Base-by-base conservation (phyloP, 495 filamentous ascomycete species). In the Xylaria longipes region DNA sequence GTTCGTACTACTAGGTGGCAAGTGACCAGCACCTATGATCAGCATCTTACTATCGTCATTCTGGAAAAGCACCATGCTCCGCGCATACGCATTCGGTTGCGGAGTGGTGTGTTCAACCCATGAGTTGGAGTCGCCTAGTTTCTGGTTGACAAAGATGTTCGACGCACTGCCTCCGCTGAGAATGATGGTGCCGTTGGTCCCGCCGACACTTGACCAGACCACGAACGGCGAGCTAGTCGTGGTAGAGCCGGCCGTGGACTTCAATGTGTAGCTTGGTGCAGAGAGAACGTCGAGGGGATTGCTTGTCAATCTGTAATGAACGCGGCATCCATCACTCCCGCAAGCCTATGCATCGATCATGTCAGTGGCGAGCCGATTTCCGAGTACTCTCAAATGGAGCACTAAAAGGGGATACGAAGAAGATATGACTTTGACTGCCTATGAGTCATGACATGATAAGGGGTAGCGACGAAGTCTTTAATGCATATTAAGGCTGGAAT, bases 131-230 rank as follows among this genome's bases (percentile, higher is more conserved):
- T 85, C 82, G 11, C 89, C 90, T 5, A 91, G 80, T 8, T 78
- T 81, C 45, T 82, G 78, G 72, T 92, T 93, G 29, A 88, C 74
- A 64, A 89, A 93, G 3, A 93, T 72, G 27, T 86, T 79, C n/a
- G 79, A 78, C 43, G 82, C 74, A 9, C 82, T 85, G 0, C 86
- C 86, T 8, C 81, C 81, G 71, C 87, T 89, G 37, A 88, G 88
- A 15, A 91, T 82, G 62, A 89, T 84, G 0, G 88, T 89, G 12
- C 88, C 88, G 68, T 89, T 83, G n/a, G 71, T 73, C 15, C 87
- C 88, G 9, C 88, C 88, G 25, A 83, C 82, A 1, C 84, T 74
- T 0, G 81, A 83, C 88, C 87, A 90, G 0, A 83, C 82, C 8
- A 88, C 82, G 65, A 89, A 89, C 1, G 88, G 88, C 2, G 84